Evolutionary conservation across 768 basidiomycete species (phyloP), one percentile per base, ranked within the genome.

Genomic region (Lentinula sp.): DNA sequence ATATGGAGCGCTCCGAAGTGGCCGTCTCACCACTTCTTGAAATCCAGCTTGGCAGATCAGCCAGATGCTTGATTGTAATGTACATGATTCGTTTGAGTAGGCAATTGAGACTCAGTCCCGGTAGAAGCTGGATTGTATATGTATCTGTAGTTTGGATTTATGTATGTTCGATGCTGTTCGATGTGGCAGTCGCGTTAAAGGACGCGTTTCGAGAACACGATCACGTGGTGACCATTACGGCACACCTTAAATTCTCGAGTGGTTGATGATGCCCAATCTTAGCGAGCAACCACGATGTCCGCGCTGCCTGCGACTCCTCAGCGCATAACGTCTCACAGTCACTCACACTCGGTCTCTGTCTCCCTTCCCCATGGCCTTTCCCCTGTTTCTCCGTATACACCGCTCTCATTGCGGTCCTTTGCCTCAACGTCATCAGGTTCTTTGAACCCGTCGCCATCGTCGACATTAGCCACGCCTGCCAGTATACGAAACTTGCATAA

Each of bases 321-420:
- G 71, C 83, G 87, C 65, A 74, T 79, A 69, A 70, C 79, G 58
- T 79, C 80, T 57, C 79, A 80, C 42, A 74, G 74, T 43, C 77
- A 79, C 62, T 75, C 75, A 52, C 73, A 78, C 64, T 76, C 79
- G 23, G 77, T 78, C 48, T 79, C 79, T 43, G 73, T 75, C 15
- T 42, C 58, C 56, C 68, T 73, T 66, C 74, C 79, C 73, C 80
- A 77, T 71, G 86, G 86, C 63, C 86, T 79, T 56, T 86, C 86
- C 13, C 86, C 87, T 23, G 78, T 79, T 57, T 86, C 86, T 18
- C 86, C 87, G 7, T 88, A 87, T 71, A 88, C 87, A 3, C 87
- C 88, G 35, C 77, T 86, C 67, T 88, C 86, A 67, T 77, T 87
- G 46, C 83, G 84, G 64, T 90, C 87, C 6, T 79, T 82, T 63